Base-by-base conservation (phyloP, 2,329 filamentous ascomycete species). In the Clonostachys byssicola region DNA sequence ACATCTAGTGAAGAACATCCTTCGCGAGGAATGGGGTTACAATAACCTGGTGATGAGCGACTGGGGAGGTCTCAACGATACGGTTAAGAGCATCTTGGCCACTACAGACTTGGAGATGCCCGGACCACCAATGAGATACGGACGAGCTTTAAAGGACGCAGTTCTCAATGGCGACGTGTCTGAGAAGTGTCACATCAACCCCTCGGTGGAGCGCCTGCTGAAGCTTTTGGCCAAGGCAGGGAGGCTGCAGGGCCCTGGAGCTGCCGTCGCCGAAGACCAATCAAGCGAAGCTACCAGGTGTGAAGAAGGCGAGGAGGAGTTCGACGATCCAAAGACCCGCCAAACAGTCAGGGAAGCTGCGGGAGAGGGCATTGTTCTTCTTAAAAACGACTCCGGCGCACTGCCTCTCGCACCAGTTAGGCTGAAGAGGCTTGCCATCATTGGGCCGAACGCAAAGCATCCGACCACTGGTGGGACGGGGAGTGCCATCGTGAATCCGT, bases 381-480 rank as follows among this genome's bases (percentile, higher is more conserved):
- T 87, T 47, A 87, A 86, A 60, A 86, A 86, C 47, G 75, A 84
- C 46, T 70, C 73, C 1, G 63, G 60, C 3, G 63, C 84, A n/a
- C 67, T 87, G 8, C 83, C 83, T 0, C 75, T 86, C 49, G 71
- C 75, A 50, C 62, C 71, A 7, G 70, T 70, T 23, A 39, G 9
- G 8, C 75, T 74, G 14, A 74, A 73, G 48, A 85, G 75, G 58
- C 74, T 87, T 48, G 83, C 83, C 5, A 73, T 86, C 49, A 85
- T 87, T 45, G 83, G 83, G 0, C 83, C 83, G 2, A 86, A 87
- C 51, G 82, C 81, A 17, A 84, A 85, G 59, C 70, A 81, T 47
- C 78, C 83, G 1, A 85, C 87, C 52, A 82, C 80, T n/a, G 80
- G 79, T 14, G 83, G 84, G 44, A 83, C 83, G 39, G 83, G 84